Evolutionary conservation across 768 basidiomycete species (phyloP).

Genomic region (Galerina sulciceps): DNA sequence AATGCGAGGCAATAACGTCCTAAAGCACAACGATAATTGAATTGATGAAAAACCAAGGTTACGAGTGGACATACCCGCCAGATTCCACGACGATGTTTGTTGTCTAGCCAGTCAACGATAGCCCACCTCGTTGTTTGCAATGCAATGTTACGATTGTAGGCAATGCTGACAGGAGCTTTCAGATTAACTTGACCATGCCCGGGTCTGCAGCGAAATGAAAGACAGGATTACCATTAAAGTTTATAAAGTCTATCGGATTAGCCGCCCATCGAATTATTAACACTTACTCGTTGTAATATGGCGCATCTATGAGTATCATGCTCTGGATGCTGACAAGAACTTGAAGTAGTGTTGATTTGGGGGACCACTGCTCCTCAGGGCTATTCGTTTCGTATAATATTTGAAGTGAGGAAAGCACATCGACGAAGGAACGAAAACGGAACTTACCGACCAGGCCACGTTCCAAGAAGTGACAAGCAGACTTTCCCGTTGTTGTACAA

Average conservation of each 20-base stretch:
- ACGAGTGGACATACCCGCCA: constrained; percentile 43
- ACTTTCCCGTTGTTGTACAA: constrained; percentile 54
- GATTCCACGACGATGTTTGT: constrained; percentile 42
- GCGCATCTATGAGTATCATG: constrained; percentile 59
- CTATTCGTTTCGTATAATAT: constrained; percentile 17
- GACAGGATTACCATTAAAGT: background rate
- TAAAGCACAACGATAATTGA: constrained; percentile 20
- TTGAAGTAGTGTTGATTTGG: constrained; percentile 58
- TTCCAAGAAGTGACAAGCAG: constrained; percentile 59
- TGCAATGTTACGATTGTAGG: constrained; percentile 48
- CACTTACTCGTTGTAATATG: constrained; percentile 62
- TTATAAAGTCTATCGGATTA: constrained; percentile 2
- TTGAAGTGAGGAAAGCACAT: background rate
- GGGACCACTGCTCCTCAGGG: constrained; percentile 47
- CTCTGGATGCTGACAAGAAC: constrained; percentile 62
- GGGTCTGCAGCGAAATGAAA: constrained; percentile 38
- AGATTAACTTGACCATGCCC: constrained; percentile 48
- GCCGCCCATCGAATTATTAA: background rate
- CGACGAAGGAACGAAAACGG: background rate
- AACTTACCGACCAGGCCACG: constrained; percentile 54
- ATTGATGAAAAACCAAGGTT: background rate
- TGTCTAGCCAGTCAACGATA: constrained; percentile 56
- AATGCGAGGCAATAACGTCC: constrained; percentile 57
- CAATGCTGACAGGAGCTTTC: constrained; percentile 36
- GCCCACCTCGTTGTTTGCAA: constrained; percentile 54